These are phyloP conservation scores for Dendrostoma leiphaemia DNA, from an alignment of 2,329 filamentous ascomycete species.

Conservation along the genomic window DNA sequence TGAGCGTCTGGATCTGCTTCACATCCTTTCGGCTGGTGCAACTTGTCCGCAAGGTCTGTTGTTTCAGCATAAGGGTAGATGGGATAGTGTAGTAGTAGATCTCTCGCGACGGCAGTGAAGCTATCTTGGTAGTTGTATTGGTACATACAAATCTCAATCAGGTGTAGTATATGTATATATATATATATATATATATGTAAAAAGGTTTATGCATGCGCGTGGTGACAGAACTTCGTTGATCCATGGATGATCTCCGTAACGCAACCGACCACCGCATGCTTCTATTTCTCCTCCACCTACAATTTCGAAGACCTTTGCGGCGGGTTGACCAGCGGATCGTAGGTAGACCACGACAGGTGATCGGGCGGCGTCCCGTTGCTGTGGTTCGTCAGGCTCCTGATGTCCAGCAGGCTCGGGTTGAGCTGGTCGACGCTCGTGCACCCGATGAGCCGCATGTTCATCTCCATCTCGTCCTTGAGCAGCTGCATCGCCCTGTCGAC, in stretches of 20 bases:
- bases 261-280: neutral
- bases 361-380: slow-evolving; percentile 48
- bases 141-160: too few relatives aligned
- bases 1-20: neutral
- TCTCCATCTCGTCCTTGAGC: slow-evolving; percentile 94
- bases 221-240: neutral
- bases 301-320: slow-evolving; percentile 53
- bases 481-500: slow-evolving; percentile 92
- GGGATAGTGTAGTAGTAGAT: too few relatives aligned
- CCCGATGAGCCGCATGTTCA: slow-evolving; percentile 96
- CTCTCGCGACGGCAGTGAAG: too few relatives aligned
- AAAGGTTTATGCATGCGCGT: too few relatives aligned
- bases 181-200: neutral
- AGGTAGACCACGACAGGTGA: slow-evolving; percentile 45
- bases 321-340: slow-evolving; percentile 53
- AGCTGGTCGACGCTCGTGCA: slow-evolving; percentile 72
- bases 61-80: too few relatives aligned
- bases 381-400: slow-evolving; percentile 62
- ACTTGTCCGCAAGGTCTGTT: too few relatives aligned
- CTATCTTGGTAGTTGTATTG: too few relatives aligned
- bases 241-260: too few relatives aligned
- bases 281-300: slow-evolving; percentile 24
- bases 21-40: neutral
- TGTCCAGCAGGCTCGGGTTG: slow-evolving; percentile 77
- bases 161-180: neutral